Evolutionary conservation across 208 protist genomes (phyloP), one percentile per base, ranked within the genome.

Genomic region (Trypanosoma vivax): DNA sequence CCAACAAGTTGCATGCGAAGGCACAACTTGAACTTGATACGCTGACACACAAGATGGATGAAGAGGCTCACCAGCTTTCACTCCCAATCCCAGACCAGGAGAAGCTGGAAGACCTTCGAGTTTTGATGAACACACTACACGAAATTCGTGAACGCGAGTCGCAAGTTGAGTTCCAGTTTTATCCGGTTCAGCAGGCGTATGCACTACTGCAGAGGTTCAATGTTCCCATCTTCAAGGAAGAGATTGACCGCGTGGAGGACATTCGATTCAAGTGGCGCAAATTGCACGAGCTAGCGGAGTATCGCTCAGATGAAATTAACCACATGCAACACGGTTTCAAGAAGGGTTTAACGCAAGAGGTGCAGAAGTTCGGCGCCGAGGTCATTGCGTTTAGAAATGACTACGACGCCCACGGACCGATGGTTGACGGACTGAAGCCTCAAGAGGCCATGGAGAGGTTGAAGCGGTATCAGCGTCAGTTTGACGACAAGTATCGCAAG

Each of bases 341-440:
- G 75, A 84, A 82, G 31, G 80, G 89, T 5, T 77, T 98, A 28
- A 94, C 94, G 25, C 73, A 82, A 51, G 83, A 92, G 54, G 94
- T 98, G 63, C 89, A 96, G 64, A 84, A 88, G 60, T 98, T 98
- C 64, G 65, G 79, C 29, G 68, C 73, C 6, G 93, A 97, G 47
- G 92, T 97, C 30, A 65, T 94, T 37, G 70, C 88, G 16, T 98
- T 98, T 68, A 77, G 87, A 38, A 90, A 94, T 58, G 92, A 98
- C 75, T 99, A 96, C 70, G 83, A 97, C 54, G 65, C 78, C 25
- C 92, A 97, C 67, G 97, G 97, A 16, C 97, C 97, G 27, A 98
- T 96, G 83, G 84, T 96, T 27, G 73, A 93, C 35, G 95, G 89
- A 9, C 74, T 99, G 18, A 60, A 73, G 46, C 95, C 95, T 25